Conservation (phyloP, 2,329 filamentous ascomycete species). For the Thielaviopsis musarum region DNA sequence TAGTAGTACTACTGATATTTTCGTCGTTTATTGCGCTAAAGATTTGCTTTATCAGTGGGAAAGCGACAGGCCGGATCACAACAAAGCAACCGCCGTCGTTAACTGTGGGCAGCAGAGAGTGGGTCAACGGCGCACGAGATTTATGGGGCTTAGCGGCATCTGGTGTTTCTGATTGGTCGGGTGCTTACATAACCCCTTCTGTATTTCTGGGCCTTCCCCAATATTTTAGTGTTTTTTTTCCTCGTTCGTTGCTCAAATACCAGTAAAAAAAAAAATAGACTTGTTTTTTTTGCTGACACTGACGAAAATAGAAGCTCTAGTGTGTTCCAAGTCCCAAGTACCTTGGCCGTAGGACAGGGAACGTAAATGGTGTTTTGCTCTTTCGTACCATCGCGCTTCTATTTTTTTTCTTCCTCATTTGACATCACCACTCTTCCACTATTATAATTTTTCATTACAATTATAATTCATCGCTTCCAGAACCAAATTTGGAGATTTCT, state of each 20-base stretch:
- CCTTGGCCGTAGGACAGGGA: neutral
- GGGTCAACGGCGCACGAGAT: slow-evolving; percentile 9
- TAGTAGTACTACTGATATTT: too few relatives aligned
- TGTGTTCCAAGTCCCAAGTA: neutral
- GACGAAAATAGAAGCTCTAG: neutral
- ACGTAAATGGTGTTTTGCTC: neutral
- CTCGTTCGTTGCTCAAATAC: neutral
- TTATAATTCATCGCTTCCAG: neutral
- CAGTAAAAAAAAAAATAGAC: neutral
- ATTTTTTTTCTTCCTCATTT: neutral
- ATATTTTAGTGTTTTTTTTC: neutral
- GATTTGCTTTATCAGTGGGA: neutral
- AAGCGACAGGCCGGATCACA: neutral
- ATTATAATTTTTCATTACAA: neutral
- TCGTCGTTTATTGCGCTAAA: neutral
- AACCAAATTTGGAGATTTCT: neutral
- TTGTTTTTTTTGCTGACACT: neutral
- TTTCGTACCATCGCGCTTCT: neutral
- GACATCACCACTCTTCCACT: neutral
- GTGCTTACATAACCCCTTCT: slow-evolving; percentile 1
- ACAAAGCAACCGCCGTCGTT: slow-evolving; percentile 2
- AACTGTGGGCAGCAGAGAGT: slow-evolving; percentile 10
- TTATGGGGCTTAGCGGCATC: slow-evolving; percentile 1
- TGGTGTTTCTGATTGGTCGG: slow-evolving; percentile 1
- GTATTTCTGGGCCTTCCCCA: slow-evolving; percentile 1